phyloP scores from a whole-genome alignment of 1,284 basidiomycete genomes.

The Pholiota adiposa region DNA sequence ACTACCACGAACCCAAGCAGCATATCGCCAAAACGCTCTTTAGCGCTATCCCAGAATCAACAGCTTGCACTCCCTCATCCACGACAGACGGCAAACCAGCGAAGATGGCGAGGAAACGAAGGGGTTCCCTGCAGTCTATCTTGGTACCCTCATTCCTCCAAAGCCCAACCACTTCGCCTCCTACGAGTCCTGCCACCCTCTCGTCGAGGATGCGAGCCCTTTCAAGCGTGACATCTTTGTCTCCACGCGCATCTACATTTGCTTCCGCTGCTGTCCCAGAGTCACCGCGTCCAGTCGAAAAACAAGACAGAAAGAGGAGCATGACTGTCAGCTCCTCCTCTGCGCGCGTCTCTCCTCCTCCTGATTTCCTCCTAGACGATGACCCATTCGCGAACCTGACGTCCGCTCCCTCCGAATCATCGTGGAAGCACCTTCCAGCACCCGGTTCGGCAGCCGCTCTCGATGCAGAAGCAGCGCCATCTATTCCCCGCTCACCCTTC shows the following conservation, averaged over 20 bases:
- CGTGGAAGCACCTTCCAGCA: neutral
- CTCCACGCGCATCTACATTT: slow-evolving; percentile 3
- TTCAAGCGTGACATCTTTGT: slow-evolving; percentile 1
- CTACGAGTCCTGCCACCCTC: slow-evolving; percentile 15
- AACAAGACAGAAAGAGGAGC: slow-evolving; percentile 19
- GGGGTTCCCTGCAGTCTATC: slow-evolving; percentile 50
- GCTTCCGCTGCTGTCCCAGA: neutral
- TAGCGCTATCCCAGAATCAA: neutral
- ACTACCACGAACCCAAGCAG: slow-evolving; percentile 16
- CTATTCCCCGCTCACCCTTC: slow-evolving; percentile 17
- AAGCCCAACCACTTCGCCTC: slow-evolving; percentile 22
- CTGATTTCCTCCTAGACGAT: slow-evolving; percentile 59
- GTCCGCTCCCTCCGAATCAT: slow-evolving; percentile 24
- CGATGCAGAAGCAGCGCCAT: neutral
- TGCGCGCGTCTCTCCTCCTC: slow-evolving; percentile 35
- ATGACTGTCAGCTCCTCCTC: slow-evolving; percentile 23
- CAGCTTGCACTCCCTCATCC: neutral
- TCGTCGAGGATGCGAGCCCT: slow-evolving; percentile 14
- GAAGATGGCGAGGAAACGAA: slow-evolving; percentile 48
- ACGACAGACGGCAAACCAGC: slow-evolving; percentile 1
- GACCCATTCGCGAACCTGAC: slow-evolving; percentile 71
- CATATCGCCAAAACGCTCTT: slow-evolving; percentile 6
- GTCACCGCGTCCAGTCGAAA: neutral
- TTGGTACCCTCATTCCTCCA: slow-evolving; percentile 49
- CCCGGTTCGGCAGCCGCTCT: neutral